A percentile compares a stretch with the other conserved stretches of the same genome.
These are phyloP conservation scores for Tetraselmis striata DNA, from an alignment of 139 green algal genomes.

Conservation along the genomic window DNA sequence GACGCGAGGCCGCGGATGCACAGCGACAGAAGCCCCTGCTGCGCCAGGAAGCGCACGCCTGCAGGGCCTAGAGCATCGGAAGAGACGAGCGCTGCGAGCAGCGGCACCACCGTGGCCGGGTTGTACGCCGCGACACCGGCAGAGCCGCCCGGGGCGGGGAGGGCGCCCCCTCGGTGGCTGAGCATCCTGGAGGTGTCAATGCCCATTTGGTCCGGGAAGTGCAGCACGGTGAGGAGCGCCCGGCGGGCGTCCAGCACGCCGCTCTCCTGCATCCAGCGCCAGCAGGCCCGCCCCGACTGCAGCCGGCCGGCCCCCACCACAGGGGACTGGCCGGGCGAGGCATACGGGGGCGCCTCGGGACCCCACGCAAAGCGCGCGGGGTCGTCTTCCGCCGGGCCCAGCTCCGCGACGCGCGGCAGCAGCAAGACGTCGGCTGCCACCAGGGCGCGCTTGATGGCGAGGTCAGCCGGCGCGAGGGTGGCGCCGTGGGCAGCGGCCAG, in stretches of 20 bases:
- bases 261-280: not conserved
- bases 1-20: not conserved
- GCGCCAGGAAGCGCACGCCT: not conserved
- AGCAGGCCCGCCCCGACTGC: too few species aligned
- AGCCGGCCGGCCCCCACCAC: too few species aligned
- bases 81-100: not conserved
- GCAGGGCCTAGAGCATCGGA: not conserved
- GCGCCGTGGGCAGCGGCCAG: not conserved
- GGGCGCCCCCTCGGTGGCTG: not conserved
- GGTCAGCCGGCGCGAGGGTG: not conserved
- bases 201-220: not conserved
- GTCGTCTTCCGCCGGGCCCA: not conserved
- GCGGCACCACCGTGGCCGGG: not conserved
- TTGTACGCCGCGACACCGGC: not conserved
- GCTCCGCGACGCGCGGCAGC: not conserved
- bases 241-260: not conserved
- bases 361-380: not conserved
- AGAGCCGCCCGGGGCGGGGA: not conserved
- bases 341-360: not conserved
- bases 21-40: not conserved
- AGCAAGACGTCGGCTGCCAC: not conserved
- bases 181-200: not conserved
- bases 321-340: too few species aligned
- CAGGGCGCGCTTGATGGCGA: not conserved
- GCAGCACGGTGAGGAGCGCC: not conserved